phyloP scores from a whole-genome alignment of 2,329 filamentous ascomycete genomes.

The Boeremia lycopersici region DNA sequence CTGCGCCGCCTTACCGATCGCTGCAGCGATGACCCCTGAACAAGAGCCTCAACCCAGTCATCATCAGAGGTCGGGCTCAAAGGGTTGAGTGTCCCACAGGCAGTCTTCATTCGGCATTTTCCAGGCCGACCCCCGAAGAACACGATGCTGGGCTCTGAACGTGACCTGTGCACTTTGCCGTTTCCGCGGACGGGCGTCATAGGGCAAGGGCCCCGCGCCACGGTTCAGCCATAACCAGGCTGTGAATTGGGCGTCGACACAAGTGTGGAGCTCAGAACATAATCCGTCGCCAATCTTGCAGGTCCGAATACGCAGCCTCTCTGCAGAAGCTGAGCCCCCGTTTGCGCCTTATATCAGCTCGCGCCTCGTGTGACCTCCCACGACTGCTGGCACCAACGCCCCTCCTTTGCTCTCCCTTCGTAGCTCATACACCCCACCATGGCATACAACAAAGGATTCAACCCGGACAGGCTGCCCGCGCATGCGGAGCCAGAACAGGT shows the following conservation, averaged over 20 bases:
- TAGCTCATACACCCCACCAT: conserved; percentile 56
- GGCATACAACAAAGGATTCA: conserved; percentile 93
- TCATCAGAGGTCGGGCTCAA: neutral
- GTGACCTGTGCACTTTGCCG: conserved; percentile 8
- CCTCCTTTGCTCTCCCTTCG: conserved; percentile 1
- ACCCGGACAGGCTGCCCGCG: conserved; percentile 94
- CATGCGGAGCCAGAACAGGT: conserved; percentile 79
- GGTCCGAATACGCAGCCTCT: conserved; percentile 7
- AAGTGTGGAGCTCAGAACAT: conserved; percentile 13
- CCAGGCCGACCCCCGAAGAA: conserved; percentile 12
- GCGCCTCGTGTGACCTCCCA: conserved; percentile 2
- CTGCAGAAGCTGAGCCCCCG: conserved; percentile 9
- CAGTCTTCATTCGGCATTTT: conserved; percentile 2
- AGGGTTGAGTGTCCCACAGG: neutral
- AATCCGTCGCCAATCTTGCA: neutral
- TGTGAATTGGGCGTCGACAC: conserved; percentile 33
- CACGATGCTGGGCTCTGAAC: conserved; percentile 6
- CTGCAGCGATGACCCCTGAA: conserved; percentile 7
- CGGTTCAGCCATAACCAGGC: conserved; percentile 20
- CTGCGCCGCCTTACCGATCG: neutral
- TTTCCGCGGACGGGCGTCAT: conserved; percentile 26
- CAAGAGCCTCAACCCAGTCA: neutral
- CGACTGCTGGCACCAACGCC: conserved; percentile 1
- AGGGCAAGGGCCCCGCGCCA: conserved; percentile 30
- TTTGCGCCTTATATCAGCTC: conserved; percentile 8